Percentiles rank a stretch among this genome's conserved stretches.
phyloP scores from a whole-genome alignment of 306 rosid genomes.

The Quercus robur region DNA sequence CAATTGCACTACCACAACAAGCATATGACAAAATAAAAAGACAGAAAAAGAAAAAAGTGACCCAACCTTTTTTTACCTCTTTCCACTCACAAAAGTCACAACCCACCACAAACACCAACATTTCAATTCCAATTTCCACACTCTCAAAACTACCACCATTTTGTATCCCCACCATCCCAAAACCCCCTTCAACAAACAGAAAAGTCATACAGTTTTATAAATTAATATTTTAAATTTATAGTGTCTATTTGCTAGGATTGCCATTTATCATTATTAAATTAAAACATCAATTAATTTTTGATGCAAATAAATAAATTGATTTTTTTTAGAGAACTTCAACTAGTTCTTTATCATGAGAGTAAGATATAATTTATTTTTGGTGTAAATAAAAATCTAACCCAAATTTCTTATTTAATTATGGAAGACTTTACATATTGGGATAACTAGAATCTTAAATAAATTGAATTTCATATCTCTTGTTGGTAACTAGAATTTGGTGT shows the following conservation, averaged over 20 bases:
- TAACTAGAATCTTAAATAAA: too few relatives aligned
- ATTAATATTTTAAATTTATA: too few relatives aligned
- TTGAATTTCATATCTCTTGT: too few relatives aligned
- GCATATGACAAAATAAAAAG: too few relatives aligned
- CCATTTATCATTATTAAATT: rapidly evolving
- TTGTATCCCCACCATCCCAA: too few relatives aligned
- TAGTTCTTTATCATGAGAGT: rapidly evolving
- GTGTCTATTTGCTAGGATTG: rapidly evolving
- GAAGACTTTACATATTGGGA: too few relatives aligned
- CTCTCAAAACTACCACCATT: too few relatives aligned
- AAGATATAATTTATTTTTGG: rapidly evolving
- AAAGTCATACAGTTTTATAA: too few relatives aligned
- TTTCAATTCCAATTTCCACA: background rate
- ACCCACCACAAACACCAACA: background rate
- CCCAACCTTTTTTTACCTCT: background rate
- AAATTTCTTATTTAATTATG: rapidly evolving
- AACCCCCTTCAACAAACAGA: too few relatives aligned
- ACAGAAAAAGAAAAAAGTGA: too few relatives aligned
- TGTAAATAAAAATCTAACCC: rapidly evolving
- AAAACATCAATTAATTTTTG: too few relatives aligned
- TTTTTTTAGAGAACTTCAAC: rapidly evolving
- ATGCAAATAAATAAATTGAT: rapidly evolving
- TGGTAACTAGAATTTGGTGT: too few relatives aligned
- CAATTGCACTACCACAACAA: background rate
- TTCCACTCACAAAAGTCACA: background rate